Evolutionary conservation across 768 basidiomycete genomes (phyloP), one percentile per base, ranked within the genome.

Genomic region (Chiua virens): DNA sequence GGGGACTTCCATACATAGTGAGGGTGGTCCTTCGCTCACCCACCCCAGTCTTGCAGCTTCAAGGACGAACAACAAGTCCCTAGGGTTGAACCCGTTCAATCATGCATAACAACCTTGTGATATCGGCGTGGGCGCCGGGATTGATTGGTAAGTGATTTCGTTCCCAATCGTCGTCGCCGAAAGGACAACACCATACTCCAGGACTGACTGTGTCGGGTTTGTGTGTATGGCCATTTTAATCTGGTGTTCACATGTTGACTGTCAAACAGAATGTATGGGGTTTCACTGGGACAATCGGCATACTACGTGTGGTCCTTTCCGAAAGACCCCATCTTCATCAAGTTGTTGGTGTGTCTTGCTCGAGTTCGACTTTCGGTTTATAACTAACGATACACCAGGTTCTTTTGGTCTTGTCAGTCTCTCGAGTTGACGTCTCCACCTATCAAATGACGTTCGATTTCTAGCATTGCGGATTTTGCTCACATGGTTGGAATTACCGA

Each of bases 341-440:
- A 53, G 41, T 45, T n/a, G 2, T 35, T 60, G 42, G 58, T 59
- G 15, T 8, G 50, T 42, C 22, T 18, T 18, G 27, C 37, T 21
- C n/a, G 13, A 15, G 14, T 37, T 21, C 11, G 18, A n/a, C n/a
- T 2, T 6, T 9, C 15, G 2, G 21, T 42, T 5, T n/a, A 28
- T 21, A 42, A n/a, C n/a, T n/a, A n/a, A 35, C 6, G 6, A 21
- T 13, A 34, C 8, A 6, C 13, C 17, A 60, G 58, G 57, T 60
- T 10, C 27, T 59, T 14, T 3, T 53, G 1, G 30, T 59, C 14
- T 53, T 48, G 58, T 60, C 9, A 7, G 58, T 59, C 30, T 36
- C 32, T 23, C 18, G n/a, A n/a, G 1, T 23, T 6, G 4, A 20
- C n/a, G 2, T 22, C 4, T 4, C 9, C 27, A 8, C 10, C 4